Evolutionary conservation across 148 eudicot genomes (phyloP).

Genomic region (Vaccinium darrowii): DNA sequence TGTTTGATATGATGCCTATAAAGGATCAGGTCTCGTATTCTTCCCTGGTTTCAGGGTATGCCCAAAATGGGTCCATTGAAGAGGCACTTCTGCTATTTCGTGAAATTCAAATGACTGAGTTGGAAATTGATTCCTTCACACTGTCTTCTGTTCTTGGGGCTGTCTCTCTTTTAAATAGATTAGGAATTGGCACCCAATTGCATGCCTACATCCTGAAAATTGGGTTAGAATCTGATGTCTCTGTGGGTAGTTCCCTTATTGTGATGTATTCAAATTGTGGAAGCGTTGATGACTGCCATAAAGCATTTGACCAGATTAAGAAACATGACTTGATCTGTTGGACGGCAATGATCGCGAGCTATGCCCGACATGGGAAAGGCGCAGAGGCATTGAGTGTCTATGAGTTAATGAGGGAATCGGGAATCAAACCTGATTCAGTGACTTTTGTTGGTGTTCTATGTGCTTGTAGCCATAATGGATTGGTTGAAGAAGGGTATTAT

Average conservation of each 20-base stretch:
- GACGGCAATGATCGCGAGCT: conserved; percentile 73
- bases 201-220: conserved; percentile 51
- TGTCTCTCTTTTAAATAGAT: conserved; percentile 36
- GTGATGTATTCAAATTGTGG: conserved; percentile 80
- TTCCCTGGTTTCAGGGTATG: conserved; percentile 74
- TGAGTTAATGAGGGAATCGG: conserved; percentile 59
- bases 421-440: conserved; percentile 72
- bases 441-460: conserved; percentile 84
- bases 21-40: conserved; percentile 69
- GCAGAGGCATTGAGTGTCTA: conserved; percentile 54
- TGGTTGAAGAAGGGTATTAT: conserved; percentile 77
- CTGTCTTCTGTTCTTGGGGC: conserved; percentile 63
- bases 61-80: conserved; percentile 49
- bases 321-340: conserved; percentile 72
- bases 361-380: conserved; percentile 78
- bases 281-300: conserved; percentile 50
- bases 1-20: conserved; percentile 50
- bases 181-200: conserved; percentile 49
- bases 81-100: conserved; percentile 57
- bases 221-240: conserved; percentile 58
- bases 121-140: conserved; percentile 51
- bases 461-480: conserved; percentile 87
- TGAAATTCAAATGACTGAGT: conserved; percentile 40
- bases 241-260: conserved; percentile 67
- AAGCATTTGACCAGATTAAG: conserved; percentile 53